Base-by-base conservation (phyloP, 2,329 filamentous ascomycete genomes). In the Lecanicillium sp. region DNA sequence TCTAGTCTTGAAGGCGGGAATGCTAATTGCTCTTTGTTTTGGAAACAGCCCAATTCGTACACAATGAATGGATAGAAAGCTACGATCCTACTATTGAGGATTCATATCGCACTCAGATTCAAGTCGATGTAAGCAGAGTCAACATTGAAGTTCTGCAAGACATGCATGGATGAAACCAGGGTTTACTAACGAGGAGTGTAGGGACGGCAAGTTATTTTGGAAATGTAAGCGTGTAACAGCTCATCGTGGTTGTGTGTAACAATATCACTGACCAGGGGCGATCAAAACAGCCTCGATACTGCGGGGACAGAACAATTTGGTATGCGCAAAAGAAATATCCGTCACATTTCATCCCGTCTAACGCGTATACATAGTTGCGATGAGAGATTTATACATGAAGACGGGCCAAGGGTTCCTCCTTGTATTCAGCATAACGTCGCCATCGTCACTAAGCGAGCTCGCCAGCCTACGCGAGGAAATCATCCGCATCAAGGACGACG, bases 291-390 rank as follows among this genome's bases (percentile, higher is more conserved):
- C 56, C 76, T 94, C 52, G 87, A 95, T 57, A 95, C 87, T 34
- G 87, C 87, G 49, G 87, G 87, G 43, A 94, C 87, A 48, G 87
- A 94, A 59, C 87, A 94, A 59, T 94, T 94, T 63, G 90, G 85
- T 90, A 71, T 63, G 82, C 50, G 37, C 13, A 41, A 41, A 48
- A 30, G 38, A 33, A n/a, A 33, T 20, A 41, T 42, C 25, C 22
- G 39, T 34, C 36, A 22, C 27, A 36, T 41, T 42, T 40, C 29
- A 9, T 22, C 16, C 27, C 33, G 32, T 44, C 50, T 55, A 45
- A 53, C 43, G n/a, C n/a, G n/a, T 37, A 43, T 37, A 33, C 33
- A 29, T 45, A 78, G 70, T 78, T 50, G 73, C 74, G 41, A 78
- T 78, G 74, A 75, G 85, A 55, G 85, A 92, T 57, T 70, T 90